Evolutionary conservation across 768 basidiomycete species (phyloP), one percentile per base, ranked within the genome.

Genomic region (Roridomyces roridus): DNA sequence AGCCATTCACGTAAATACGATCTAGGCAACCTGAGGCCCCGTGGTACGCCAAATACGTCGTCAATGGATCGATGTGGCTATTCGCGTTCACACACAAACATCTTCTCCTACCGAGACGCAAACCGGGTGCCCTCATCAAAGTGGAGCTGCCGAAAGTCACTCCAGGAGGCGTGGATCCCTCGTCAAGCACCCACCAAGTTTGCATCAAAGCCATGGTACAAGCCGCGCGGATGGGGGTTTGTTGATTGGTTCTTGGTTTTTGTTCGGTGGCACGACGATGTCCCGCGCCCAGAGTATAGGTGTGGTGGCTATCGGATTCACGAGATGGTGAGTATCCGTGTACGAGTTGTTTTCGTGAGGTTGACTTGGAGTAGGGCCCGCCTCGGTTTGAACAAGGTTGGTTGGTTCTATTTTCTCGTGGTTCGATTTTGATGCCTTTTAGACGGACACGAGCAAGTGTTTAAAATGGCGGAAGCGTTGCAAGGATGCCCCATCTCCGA

Each of bases 131-230:
- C 17, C 54, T 72, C 14, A 63, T 76, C 6, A 55, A 67, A 1
- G 31, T 65, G 6, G 65, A 66, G 4, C 51, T 72, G 17, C 69
- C 72, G 0, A 59, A 68, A n/a, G 43, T 10, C 31, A 8, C 15
- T 8, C 10, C 31, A 10, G 31, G 7, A 15, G 11, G 31, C 31
- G 31, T 11, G 10, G 7, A 14, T 31, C 29, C 29, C 29, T 28
- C 39, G 7, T 23, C 26, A n/a, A 52, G 7, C 37, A 40, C 34
- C 11, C 17, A 41, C n/a, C 52, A 76, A 76, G 59, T 79, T 55
- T 48, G 61, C 70, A 23, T 65, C 72, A 5, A 67, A 66, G 46
- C 81, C 81, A 20, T 82, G 81, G 80, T 84, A 84, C 59, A 79
- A 74, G 59, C 75, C 78, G 0, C 65, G 73, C 52, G 64, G 72